Evolutionary conservation across 768 basidiomycete genomes (phyloP).

Genomic region (Paxillus involutus): DNA sequence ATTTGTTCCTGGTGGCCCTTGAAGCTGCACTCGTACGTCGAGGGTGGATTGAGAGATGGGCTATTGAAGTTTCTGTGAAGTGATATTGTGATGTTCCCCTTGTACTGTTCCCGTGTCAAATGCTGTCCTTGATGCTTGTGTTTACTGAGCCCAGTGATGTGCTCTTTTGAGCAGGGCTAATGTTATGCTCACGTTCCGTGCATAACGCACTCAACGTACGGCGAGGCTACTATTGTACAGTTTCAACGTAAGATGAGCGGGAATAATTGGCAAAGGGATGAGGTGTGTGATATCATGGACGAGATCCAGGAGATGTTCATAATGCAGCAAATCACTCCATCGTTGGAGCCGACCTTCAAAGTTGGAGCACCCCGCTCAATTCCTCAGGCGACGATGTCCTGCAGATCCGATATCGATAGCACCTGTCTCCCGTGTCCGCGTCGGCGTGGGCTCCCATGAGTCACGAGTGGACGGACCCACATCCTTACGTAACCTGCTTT

Average conservation of each 20-base stretch:
- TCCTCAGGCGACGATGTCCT: slow-evolving; percentile 20
- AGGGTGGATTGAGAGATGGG: slow-evolving; percentile 49
- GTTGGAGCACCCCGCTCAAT: neutral
- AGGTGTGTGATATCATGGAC: slow-evolving; percentile 2
- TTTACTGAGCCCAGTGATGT: too few species aligned
- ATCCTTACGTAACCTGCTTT: slow-evolving; percentile 77
- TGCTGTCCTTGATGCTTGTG: neutral
- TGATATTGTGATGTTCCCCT: slow-evolving; percentile 2
- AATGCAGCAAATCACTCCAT: slow-evolving; percentile 14
- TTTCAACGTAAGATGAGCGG: too few species aligned
- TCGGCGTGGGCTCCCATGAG: slow-evolving; percentile 23
- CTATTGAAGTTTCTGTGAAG: slow-evolving; percentile 21
- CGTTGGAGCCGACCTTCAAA: too few species aligned
- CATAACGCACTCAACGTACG: too few species aligned
- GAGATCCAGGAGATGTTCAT: slow-evolving; percentile 10
- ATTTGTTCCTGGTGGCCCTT: slow-evolving; percentile 47
- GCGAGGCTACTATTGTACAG: too few species aligned
- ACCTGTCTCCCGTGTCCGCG: slow-evolving; percentile 30
- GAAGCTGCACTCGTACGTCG: slow-evolving; percentile 50
- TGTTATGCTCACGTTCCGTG: too few species aligned
- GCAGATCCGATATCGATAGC: slow-evolving; percentile 31
- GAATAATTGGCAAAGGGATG: neutral
- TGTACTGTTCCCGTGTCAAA: neutral
- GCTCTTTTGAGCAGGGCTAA: too few species aligned
- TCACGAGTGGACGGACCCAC: slow-evolving; percentile 77